Conservation (phyloP, 495 filamentous ascomycete genomes). For the Ascodesmis nigricans region DNA sequence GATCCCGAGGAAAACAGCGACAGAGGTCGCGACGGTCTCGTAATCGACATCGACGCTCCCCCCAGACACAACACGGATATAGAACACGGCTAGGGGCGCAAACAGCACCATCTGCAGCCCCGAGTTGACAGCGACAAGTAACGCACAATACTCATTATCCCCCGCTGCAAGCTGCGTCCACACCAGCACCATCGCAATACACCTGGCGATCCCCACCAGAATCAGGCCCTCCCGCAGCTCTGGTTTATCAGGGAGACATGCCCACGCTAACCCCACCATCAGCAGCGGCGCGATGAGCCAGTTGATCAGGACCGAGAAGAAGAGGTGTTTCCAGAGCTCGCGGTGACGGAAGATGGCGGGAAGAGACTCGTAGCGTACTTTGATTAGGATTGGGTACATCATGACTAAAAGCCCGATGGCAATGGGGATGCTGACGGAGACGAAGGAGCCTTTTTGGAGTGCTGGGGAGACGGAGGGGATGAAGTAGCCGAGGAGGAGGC, state of each 20-base stretch:
- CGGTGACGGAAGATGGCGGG: slow-evolving; percentile 41
- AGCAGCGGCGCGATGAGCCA: slow-evolving; percentile 80
- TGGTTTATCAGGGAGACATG: slow-evolving; percentile 51
- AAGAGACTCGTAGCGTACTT: slow-evolving; percentile 64
- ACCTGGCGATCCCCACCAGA: slow-evolving; percentile 54
- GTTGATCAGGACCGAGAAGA: slow-evolving; percentile 57
- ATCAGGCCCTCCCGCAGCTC: slow-evolving; percentile 51
- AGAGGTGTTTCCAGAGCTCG: slow-evolving; percentile 56
- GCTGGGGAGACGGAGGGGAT: slow-evolving; percentile 37
- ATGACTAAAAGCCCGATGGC: slow-evolving; percentile 67
- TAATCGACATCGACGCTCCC: slow-evolving; percentile 36
- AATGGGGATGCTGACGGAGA: slow-evolving; percentile 55
- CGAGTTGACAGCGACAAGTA: slow-evolving; percentile 75
- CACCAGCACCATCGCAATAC: slow-evolving; percentile 70
- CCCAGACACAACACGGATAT: slow-evolving; percentile 45
- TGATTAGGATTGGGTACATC: slow-evolving; percentile 93
- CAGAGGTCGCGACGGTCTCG: slow-evolving; percentile 48
- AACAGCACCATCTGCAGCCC: slow-evolving; percentile 71
- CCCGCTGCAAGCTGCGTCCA: slow-evolving; percentile 64
- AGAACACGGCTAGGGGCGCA: slow-evolving; percentile 59
- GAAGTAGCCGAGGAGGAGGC: slow-evolving; percentile 62
- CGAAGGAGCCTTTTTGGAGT: slow-evolving; percentile 49
- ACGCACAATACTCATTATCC: slow-evolving; percentile 67
- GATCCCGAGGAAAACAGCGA: slow-evolving; percentile 70
- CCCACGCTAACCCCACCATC: slow-evolving; percentile 73